Base-by-base conservation (phyloP, 306 rosid species). In the Datisca glomerata region DNA sequence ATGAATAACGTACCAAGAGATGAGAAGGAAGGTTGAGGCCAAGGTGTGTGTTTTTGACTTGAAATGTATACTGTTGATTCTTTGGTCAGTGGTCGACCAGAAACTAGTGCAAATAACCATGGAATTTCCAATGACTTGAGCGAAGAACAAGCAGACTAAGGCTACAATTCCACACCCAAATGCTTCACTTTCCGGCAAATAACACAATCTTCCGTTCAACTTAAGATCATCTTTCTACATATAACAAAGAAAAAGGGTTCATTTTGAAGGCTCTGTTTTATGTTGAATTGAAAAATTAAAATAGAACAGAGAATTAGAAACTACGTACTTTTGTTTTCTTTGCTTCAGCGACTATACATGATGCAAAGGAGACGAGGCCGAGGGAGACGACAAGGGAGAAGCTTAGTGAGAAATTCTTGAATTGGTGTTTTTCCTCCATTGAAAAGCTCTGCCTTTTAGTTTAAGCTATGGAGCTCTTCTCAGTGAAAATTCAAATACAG, bases 151-250 rank as follows among this genome's bases (percentile, higher is more conserved):
- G 55, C 81, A 52, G 17, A 59, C 51, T 71, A 83, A 57, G 16
- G 95, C 82, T 51, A 70, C 73, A 60, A 83, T 43, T 4, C 97
- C 95, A 17, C 70, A 72, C 49, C 70, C 73, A 63, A 65, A 74
- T 56, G 97, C 80, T 3, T 20, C 58, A 63, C 84, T 89, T 63
- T 55, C 64, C 25, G 97, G 95, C 69, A 89, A 53, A 45, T 58
- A 63, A 36, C 97, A 89, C 8, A 55, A 47, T 18, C 51, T 60
- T 24, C 97, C 93, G 45, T 70, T 55, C 75, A 85, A 60, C 57
- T 50, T 80, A 21, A 89, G 59, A 65, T 89, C 93, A 47, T 48
- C 56, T 23, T 41, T 55, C 97, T 83, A 24, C 67, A 58, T 65
- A 21, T 23, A 39, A 28, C 29, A n/a, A 17, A 12, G 15, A 10